Evolutionary conservation across 768 basidiomycete genomes (phyloP), one percentile per base, ranked within the genome.

Genomic region (Melanogaster broomeanus): DNA sequence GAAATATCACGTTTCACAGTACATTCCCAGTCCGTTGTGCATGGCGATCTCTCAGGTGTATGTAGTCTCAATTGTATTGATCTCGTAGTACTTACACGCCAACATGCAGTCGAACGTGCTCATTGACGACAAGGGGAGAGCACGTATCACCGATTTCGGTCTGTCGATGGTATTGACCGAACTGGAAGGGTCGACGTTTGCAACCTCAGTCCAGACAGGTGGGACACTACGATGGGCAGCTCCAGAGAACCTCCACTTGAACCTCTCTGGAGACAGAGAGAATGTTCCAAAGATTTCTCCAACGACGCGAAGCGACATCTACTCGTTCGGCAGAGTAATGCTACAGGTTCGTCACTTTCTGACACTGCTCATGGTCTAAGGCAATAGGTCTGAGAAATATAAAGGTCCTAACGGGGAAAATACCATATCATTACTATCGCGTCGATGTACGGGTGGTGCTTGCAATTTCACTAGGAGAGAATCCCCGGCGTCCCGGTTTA

Each of bases 141-240:
- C 56, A 1, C 55, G 58, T 7, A 58, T 61, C n/a, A 50, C 71
- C 44, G 78, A 79, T 48, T 79, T 79, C 56, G 78, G 78, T 6
- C 61, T 79, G 4, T 78, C 76, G 24, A 74, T 60, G 18, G 67
- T 78, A 35, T 57, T 72, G 24, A 64, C 65, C n/a, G 74, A 76
- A 51, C 61, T 73, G 37, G 63, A 70, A 31, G 65, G 69, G n/a
- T 22, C 56, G 2, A 66, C 68, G 18, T 74, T 75, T 48, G 55
- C 40, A 63, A 49, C 57, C 15, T 77, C 49, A 65, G 67, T 25
- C 73, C 76, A 31, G 15, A 43, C 46, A 27, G 57, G 45, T 21
- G 75, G 57, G n/a, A 58, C 77, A 18, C 66, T 77, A 33, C 70
- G 77, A 0, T 77, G 76, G 75, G 70, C 75, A 10, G 77, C 76